Base-by-base conservation (phyloP, 1,139 yeast genomes). In the Wickerhamiella pararugosa region DNA sequence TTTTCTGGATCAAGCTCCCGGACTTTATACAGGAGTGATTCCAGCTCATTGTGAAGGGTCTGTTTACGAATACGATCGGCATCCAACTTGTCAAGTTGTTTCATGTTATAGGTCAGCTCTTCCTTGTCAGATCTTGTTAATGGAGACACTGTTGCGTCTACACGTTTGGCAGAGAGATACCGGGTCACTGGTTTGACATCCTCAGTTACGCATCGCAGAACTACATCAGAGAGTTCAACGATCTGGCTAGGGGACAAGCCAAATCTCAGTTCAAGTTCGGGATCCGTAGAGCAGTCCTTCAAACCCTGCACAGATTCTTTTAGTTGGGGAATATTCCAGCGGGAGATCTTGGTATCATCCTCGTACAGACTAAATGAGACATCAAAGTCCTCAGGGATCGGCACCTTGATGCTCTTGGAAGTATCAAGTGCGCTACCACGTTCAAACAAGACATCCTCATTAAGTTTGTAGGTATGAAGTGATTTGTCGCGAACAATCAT, bases 401-500 rank as follows among this genome's bases (percentile, higher is more conserved):
- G 4, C 6, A 50, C 36, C 21, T 34, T 36, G 6, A 54, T 29
- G 2, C 42, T 28, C 11, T 36, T 36, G 25, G 36, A 42, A 6
- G 55, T 40, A 30, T 50, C 60, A 36, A 60, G 48, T 6, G 53
- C 50, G 7, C 59, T 42, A 7, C 65, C 66, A 9, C 53, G 50
- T 5, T 53, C 49, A 47, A 62, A 62, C 9, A 61, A n/a, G 10
- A 25, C 10, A 7, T 49, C 54, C 25, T 53, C 46, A 6, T 54
- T 56, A n/a, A 59, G 54, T 7, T 51, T 64, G 39, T 62, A 57
- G 29, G 57, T 66, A 50, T 65, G 62, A 10, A 67, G 45, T 58
- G 64, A 11, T 45, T 71, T 72, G 48, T 84, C 95, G 37, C 71
- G 57, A 6, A 84, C 67, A 26, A 67, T 64, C 42, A 84, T 68